phyloP scores from a whole-genome alignment of 2,329 filamentous ascomycete species.

The Penicillium sp. region DNA sequence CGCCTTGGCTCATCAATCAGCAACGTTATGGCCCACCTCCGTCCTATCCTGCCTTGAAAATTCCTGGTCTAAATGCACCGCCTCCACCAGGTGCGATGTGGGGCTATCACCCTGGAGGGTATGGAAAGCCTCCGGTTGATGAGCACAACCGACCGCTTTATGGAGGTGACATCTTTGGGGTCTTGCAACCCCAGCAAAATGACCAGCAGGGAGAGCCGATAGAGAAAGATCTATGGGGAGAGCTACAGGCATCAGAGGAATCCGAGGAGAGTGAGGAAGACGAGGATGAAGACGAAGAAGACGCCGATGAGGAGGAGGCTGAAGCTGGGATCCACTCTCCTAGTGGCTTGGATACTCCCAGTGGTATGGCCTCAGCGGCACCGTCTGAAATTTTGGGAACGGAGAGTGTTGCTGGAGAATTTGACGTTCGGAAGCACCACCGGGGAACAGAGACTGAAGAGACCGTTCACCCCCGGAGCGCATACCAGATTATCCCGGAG shows the following conservation, averaged over 20 bases:
- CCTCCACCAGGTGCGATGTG: slow-evolving; percentile 85
- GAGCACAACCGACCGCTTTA: slow-evolving; percentile 89
- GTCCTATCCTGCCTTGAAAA: slow-evolving; percentile 91
- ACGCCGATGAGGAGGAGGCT: slow-evolving; percentile 40
- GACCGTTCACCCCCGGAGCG: slow-evolving; percentile 67
- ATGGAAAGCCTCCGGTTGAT: slow-evolving; percentile 92
- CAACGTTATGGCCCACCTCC: slow-evolving; percentile 91
- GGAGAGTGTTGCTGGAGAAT: slow-evolving; percentile 78
- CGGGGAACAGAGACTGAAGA: slow-evolving; percentile 89
- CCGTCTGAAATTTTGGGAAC: slow-evolving; percentile 76
- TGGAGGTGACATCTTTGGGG: slow-evolving; percentile 91
- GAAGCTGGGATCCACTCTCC: slow-evolving; percentile 71
- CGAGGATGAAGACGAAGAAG: slow-evolving; percentile 65
- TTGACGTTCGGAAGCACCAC: slow-evolving; percentile 85
- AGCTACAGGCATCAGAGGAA: slow-evolving; percentile 77
- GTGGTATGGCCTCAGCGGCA: slow-evolving; percentile 75
- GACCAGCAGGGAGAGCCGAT: slow-evolving; percentile 71
- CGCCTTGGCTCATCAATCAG: slow-evolving; percentile 96
- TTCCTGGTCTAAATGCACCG: slow-evolving; percentile 90
- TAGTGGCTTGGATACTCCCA: slow-evolving; percentile 75
- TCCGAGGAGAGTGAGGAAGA: slow-evolving; percentile 71
- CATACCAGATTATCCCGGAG: slow-evolving; percentile 88
- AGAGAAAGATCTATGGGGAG: slow-evolving; percentile 88
- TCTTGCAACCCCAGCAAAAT: slow-evolving; percentile 63
- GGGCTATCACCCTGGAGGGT: slow-evolving; percentile 94